These are phyloP conservation scores for Aspergillus fischeri DNA, from an alignment of 2,329 filamentous ascomycete genomes.

Conservation along the genomic window DNA sequence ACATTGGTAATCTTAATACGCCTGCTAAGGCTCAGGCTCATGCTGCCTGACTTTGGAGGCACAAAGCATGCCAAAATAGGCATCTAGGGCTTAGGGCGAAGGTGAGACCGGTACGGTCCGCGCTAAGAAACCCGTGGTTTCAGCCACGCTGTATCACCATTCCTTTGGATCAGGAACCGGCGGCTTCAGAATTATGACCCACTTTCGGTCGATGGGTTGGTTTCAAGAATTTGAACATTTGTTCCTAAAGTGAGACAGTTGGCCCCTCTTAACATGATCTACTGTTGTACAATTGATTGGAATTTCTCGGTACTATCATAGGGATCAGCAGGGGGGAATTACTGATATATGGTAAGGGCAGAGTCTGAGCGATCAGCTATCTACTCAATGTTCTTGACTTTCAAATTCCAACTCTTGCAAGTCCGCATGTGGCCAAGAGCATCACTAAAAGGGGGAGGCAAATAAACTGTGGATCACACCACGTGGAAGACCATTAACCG, in stretches of 20 bases:
- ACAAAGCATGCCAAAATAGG: neutral
- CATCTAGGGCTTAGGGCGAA: conserved; percentile 25
- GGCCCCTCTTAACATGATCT: neutral
- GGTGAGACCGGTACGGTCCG: conserved; percentile 3
- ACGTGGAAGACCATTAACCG: neutral
- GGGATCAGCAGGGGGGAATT: neutral
- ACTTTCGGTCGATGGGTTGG: neutral
- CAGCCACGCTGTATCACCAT: conserved; percentile 15
- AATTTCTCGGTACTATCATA: neutral
- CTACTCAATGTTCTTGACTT: neutral
- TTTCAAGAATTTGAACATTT: neutral
- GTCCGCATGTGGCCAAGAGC: conserved; percentile 2
- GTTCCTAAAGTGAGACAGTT: neutral
- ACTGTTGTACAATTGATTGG: neutral
- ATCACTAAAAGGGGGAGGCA: neutral
- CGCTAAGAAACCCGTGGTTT: conserved; percentile 11
- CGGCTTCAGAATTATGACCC: conserved; percentile 8
- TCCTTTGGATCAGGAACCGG: conserved; percentile 12
- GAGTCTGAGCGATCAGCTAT: neutral
- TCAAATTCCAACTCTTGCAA: neutral
- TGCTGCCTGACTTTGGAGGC: neutral
- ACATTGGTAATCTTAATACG: neutral
- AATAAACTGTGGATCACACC: neutral
- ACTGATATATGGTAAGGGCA: neutral
- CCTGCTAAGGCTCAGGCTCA: neutral